Conservation (phyloP, 805 yeast species). For the Candida silvatica region DNA sequence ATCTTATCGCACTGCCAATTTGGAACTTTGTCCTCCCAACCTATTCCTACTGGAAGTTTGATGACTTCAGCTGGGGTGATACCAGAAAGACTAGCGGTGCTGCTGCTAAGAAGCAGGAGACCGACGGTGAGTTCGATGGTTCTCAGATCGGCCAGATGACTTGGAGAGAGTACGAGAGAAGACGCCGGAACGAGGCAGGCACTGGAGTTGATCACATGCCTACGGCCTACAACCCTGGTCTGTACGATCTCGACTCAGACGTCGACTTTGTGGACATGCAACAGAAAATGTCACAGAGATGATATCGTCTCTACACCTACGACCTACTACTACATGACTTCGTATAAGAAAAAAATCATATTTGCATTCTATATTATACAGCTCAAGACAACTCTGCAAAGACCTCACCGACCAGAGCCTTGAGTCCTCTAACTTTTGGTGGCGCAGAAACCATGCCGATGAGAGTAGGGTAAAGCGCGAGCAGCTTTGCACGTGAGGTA, state of each 20-base stretch:
- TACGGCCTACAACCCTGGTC: slow-evolving; percentile 1
- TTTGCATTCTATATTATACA: no score
- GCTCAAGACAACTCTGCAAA: no score
- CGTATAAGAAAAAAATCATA: no score
- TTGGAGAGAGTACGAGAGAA: slow-evolving; percentile 91
- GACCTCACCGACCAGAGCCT: no score
- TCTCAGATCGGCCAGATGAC: slow-evolving; percentile 82
- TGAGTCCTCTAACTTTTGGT: background rate
- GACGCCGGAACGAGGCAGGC: slow-evolving; percentile 21
- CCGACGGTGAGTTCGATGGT: slow-evolving; percentile 84
- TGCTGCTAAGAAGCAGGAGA: slow-evolving; percentile 57
- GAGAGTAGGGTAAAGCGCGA: background rate
- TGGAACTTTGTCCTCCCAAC: slow-evolving; percentile 88
- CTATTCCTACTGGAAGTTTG: slow-evolving; percentile 91
- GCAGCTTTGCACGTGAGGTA: background rate
- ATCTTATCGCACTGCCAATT: slow-evolving; percentile 75
- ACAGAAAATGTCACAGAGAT: background rate
- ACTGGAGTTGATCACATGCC: slow-evolving; percentile 1
- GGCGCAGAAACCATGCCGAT: background rate
- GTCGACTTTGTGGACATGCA: background rate
- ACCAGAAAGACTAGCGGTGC: slow-evolving; percentile 76
- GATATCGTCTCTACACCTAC: no score
- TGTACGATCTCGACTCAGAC: background rate
- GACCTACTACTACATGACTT: no score
- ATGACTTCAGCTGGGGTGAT: slow-evolving; percentile 95